phyloP scores from a whole-genome alignment of 2,329 filamentous ascomycete species.

The Didymella pinodella region DNA sequence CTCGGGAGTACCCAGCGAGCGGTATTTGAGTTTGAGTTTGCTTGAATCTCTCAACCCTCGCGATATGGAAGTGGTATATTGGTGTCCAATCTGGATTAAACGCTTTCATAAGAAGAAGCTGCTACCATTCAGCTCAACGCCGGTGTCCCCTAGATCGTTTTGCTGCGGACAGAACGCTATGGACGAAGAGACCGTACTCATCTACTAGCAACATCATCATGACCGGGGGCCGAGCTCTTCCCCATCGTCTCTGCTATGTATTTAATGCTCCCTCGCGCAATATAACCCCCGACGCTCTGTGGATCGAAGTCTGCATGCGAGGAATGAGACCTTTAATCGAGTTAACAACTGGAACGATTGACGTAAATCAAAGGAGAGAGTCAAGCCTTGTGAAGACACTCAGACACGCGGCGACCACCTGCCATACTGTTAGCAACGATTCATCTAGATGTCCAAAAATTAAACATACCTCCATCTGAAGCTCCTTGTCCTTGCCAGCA shows the following conservation, averaged over 20 bases:
- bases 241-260: constrained; percentile 10
- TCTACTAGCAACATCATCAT: constrained; percentile 18
- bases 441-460: not conserved
- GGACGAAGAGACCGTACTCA: constrained; percentile 27
- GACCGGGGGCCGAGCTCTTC: not conserved
- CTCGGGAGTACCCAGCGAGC: not conserved
- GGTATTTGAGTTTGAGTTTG: not conserved
- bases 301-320: not conserved
- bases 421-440: not conserved
- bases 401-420: constrained; percentile 90
- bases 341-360: constrained; percentile 24
- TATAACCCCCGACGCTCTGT: not conserved
- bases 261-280: not conserved
- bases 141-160: constrained; percentile 32
- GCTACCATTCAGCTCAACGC: constrained; percentile 34
- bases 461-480: constrained; percentile 85
- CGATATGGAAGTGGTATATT: not conserved
- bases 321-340: constrained; percentile 1
- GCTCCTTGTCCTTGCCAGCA: constrained; percentile 87
- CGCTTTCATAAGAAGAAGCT: constrained; percentile 33
- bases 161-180: constrained; percentile 43
- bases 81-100: constrained; percentile 20
- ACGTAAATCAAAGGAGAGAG: constrained; percentile 76
- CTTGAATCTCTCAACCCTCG: not conserved
- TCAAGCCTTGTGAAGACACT: constrained; percentile 98